phyloP scores from a whole-genome alignment of 2,329 filamentous ascomycete genomes.

The Hypoxylon sp. region DNA sequence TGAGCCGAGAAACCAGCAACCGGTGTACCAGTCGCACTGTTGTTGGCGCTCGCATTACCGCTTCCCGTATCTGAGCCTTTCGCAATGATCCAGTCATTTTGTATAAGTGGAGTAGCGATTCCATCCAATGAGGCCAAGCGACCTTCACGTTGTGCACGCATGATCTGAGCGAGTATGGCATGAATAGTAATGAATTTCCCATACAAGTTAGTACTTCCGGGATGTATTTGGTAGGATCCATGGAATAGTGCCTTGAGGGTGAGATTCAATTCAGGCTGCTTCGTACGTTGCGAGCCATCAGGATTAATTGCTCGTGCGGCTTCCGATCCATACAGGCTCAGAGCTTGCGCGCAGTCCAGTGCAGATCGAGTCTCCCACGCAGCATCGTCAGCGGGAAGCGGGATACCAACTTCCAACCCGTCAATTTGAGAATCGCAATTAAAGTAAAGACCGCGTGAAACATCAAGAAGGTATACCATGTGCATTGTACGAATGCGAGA shows the following conservation, averaged over 20 bases:
- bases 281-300: conserved; percentile 71
- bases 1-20: conserved; percentile 60
- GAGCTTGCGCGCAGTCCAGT: conserved; percentile 71
- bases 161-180: conserved; percentile 72
- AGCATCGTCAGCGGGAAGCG: conserved; percentile 78
- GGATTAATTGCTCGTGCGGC: conserved; percentile 68
- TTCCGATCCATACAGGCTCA: conserved; percentile 71
- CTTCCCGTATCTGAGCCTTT: conserved; percentile 56
- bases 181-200: conserved; percentile 81
- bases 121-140: conserved; percentile 52
- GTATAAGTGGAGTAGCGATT: conserved; percentile 67
- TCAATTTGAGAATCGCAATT: conserved; percentile 74
- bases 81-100: conserved; percentile 67
- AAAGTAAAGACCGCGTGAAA: conserved; percentile 76
- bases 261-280: conserved; percentile 73
- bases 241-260: conserved; percentile 72
- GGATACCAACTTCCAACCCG: conserved; percentile 71
- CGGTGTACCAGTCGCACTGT: conserved; percentile 61
- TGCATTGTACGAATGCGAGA: conserved; percentile 74
- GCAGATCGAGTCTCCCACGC: conserved; percentile 75
- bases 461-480: conserved; percentile 72
- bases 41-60: conserved; percentile 58
- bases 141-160: conserved; percentile 57
- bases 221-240: conserved; percentile 68
- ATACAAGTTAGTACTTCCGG: conserved; percentile 75